Evolutionary conservation across 805 yeast genomes (phyloP), one percentile per base, ranked within the genome.

Genomic region (Candida morakotiae): DNA sequence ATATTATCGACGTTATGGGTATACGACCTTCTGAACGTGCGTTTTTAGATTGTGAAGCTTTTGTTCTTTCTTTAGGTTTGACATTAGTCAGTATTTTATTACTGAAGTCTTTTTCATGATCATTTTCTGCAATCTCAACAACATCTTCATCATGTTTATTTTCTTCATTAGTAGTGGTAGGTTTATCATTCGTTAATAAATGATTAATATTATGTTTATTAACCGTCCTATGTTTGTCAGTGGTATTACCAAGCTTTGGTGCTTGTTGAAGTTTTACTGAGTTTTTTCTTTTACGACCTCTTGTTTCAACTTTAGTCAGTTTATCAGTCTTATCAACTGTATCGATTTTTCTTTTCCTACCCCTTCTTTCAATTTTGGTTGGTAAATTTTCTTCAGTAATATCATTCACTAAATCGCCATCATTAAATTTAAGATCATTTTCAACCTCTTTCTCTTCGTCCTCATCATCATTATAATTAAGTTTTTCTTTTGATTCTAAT

Each of bases 1-100:
- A 44, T n/a, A 44, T 44, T 3, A 44, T 44, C 15, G 47, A 44
- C 22, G 47, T 44, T 11, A 41, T 30, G 13, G 31, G 36, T n/a
- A 36, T 23, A 13, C 40, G 38, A 7, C 35, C 36, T 11, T 13
- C 27, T 11, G 17, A 21, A 2, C 10, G 25, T 8, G 13, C 18
- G 13, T 21, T 14, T 5, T 28, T 26, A 5, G 31, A 14, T 20
- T 18, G 14, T 14, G 21, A 9, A n/a, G 8, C 4, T 13, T 17
- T 21, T 6, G 16, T 21, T 4, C 17, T 16, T 9, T 9, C 22
- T 4, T 31, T 8, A 7, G 16, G 9, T 8, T 19, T 19, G 10
- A 16, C 13, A 5, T 18, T 17, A 8, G 22, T 9, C 3, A 5
- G 4, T 3, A 5, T 13, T 9, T n/a, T 5, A 7, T 11, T 5